Evolutionary conservation across 306 rosid species (phyloP).

Genomic region (Styphnolobium japonicum): DNA sequence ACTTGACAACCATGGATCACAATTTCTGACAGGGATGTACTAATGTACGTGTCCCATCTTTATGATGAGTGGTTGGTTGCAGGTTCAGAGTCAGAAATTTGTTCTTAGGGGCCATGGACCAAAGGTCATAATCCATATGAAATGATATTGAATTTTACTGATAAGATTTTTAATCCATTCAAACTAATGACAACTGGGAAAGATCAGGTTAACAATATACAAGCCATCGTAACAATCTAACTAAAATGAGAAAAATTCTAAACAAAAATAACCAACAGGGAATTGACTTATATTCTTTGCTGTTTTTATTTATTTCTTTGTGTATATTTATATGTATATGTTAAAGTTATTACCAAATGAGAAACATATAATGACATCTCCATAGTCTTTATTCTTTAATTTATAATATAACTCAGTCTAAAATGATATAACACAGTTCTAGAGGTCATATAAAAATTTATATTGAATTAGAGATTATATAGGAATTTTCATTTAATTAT

Average conservation of each 20-base stretch:
- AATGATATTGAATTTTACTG: background rate
- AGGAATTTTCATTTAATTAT: background rate
- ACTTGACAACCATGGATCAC: constrained; percentile 1
- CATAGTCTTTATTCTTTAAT: no score
- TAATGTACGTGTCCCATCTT: constrained; percentile 47
- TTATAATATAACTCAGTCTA: no score
- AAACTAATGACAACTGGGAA: background rate
- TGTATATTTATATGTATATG: background rate
- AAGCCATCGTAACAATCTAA: background rate
- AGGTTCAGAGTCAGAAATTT: background rate
- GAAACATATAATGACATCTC: background rate
- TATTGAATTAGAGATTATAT: background rate
- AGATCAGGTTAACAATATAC: background rate
- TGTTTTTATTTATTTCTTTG: no score
- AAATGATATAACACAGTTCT: no score
- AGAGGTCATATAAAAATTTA: no score
- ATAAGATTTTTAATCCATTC: background rate
- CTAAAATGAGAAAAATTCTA: background rate
- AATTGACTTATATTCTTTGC: background rate
- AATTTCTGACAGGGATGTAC: constrained; percentile 24
- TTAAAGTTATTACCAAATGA: background rate
- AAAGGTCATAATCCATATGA: background rate
- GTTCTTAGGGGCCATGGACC: background rate
- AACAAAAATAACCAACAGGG: background rate
- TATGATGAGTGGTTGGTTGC: constrained; percentile 50